Base-by-base conservation (phyloP, 495 filamentous ascomycete genomes). In the Podospora anserina region DNA sequence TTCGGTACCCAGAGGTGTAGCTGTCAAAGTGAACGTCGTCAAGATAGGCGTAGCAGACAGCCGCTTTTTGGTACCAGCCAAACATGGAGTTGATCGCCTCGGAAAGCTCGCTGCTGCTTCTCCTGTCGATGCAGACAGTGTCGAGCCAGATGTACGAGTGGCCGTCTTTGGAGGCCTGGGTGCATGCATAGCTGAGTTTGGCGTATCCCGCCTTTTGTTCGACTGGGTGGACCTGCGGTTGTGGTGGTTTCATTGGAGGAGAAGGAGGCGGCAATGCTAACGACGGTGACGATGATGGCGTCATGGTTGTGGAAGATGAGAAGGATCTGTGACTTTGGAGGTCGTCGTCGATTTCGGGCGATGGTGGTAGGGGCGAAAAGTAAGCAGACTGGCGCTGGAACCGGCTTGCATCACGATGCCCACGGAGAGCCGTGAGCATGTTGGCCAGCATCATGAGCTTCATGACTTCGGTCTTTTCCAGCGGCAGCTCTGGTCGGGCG, bases 41-140 rank as follows among this genome's bases (percentile, higher is more conserved):
- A 1, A 77, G 32, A 27, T 69, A 75, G 0, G 66, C 72, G 23
- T 77, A 76, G 66, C 75, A 76, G 4, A 76, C 69, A 0, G 62
- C 53, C 0, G 74, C 71, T 19, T 30, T 23, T 18, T 70, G 49
- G 49, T 74, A 77, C 70, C 72, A 77, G 1, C 39, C 11, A 30
- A 71, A 77, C 67, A 76, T 73, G 63, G 72, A 71, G 64, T 77
- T 77, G 34, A 76, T 66, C 3, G 72, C 70, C 28, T 76, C 71
- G 1, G 75, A 66, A 0, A 77, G n/a, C 44, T 77, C 75, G n/a
- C 68, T 63, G 20, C 70, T 67, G 30, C 64, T 74, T 4, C 59
- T 56, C 63, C 62, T 68, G 67, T 77, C 72, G 61, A 77, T 73
- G 61, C 75, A 77, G 58, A 65, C 68, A 0, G 75, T 76, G 65